These are phyloP conservation scores for Neofusicoccum laricinum DNA, from an alignment of 2,329 filamentous ascomycete species.

Conservation along the genomic window DNA sequence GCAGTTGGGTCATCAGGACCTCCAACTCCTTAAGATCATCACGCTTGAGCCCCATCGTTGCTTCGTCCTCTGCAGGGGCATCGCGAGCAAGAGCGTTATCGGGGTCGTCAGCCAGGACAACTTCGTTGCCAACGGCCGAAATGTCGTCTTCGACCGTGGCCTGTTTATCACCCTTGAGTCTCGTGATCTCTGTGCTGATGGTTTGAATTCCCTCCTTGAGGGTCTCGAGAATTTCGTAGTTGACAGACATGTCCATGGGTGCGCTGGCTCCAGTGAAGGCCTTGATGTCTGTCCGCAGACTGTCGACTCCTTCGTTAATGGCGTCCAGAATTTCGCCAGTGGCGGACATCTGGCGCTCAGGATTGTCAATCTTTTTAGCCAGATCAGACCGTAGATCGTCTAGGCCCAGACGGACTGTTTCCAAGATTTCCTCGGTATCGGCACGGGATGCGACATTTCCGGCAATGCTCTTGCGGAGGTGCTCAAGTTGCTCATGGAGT, in stretches of 20 bases:
- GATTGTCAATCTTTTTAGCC: constrained; percentile 53
- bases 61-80: constrained; percentile 21
- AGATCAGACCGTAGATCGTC: constrained; percentile 50
- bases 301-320: constrained; percentile 68
- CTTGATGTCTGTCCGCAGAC: constrained; percentile 70
- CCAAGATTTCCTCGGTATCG: constrained; percentile 49
- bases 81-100: constrained; percentile 44
- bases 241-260: constrained; percentile 76
- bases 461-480: constrained; percentile 42
- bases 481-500: constrained; percentile 50
- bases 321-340: constrained; percentile 60
- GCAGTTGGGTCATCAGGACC: constrained; percentile 74
- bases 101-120: constrained; percentile 55
- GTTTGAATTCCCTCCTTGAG: constrained; percentile 77
- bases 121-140: constrained; percentile 49
- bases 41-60: constrained; percentile 53
- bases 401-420: constrained; percentile 48
- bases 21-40: constrained; percentile 86
- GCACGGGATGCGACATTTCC: constrained; percentile 39
- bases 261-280: constrained; percentile 65
- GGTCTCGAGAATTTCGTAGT: constrained; percentile 85
- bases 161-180: constrained; percentile 59
- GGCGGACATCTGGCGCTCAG: constrained; percentile 52
- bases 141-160: constrained; percentile 50
- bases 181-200: constrained; percentile 74